Base-by-base conservation (phyloP, 139 green algal species). In the Chlamydomonas schloesseri region DNA sequence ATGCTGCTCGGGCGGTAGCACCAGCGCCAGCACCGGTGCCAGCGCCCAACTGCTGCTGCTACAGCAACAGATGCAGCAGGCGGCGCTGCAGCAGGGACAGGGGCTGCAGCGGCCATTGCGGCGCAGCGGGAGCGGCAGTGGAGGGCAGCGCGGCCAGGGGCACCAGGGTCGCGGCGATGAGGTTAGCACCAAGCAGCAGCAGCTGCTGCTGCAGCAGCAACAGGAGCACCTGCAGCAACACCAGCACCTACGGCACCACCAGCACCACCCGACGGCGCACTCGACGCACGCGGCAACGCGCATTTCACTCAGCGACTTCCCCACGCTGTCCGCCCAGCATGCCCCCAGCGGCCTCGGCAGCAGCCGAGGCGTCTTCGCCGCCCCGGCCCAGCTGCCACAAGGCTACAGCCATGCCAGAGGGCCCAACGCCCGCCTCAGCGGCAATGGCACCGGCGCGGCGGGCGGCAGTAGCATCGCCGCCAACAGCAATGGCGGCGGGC, bases 241-340 rank as follows among this genome's bases (percentile, higher is more conserved):
- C 6, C 24, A 3, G 3, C 64, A 36, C 11, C 3, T 33, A 3
- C 64, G 3, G 64, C 64, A 70, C 2, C 64, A 70, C 2, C 64
- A 70, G 18, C 64, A 33, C 26, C 28, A 34, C 14, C 64, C 42
- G 8, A 5, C 5, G 42, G 42, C 24, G 31, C 31, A 73, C n/a
- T n/a, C n/a, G n/a, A n/a, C n/a, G 31, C 31, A 73, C 33, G 1
- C 13, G 71, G 37, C 64, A 5, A 21, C 24, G 36, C 78, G 62
- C 18, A 50, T 74, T 17, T 84, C 78, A 0, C 37, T 84, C 0
- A 84, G 78, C 29, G 78, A 74, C 78, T 84, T 84, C 65, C 65
- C 78, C 6, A 20, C 33, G 3, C 42, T 84, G 42, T 65, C 78
- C 33, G 10, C 5, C 33, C 15, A 37, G 33, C 29, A 62, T 47